phyloP scores from a whole-genome alignment of 495 filamentous ascomycete species.

The Trichoderma orchidacearum region DNA sequence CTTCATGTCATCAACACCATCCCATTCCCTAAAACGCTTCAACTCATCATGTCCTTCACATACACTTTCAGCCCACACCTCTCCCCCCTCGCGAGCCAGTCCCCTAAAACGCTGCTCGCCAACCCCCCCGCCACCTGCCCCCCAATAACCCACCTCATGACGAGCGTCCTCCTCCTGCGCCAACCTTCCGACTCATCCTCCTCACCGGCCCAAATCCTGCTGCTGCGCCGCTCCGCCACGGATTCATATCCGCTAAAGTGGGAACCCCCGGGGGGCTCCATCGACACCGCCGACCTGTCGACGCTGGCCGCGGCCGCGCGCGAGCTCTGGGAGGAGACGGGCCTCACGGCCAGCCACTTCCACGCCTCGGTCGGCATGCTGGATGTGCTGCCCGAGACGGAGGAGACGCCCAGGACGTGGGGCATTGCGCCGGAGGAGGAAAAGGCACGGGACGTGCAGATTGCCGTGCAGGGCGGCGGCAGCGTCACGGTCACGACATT shows the following conservation, averaged over 20 bases:
- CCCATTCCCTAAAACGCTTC: too few species aligned
- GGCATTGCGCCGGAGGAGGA: not conserved
- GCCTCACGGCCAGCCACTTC: constrained; percentile 14
- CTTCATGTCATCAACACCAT: not conserved
- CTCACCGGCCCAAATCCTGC: not conserved
- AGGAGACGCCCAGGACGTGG: constrained; percentile 2
- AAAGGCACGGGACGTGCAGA: not conserved
- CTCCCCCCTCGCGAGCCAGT: not conserved
- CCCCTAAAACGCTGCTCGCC: not conserved
- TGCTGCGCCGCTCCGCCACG: not conserved
- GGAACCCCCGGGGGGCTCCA: constrained; percentile 29
- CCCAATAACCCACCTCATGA: not conserved
- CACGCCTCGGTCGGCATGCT: constrained; percentile 9
- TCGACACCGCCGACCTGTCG: constrained; percentile 23
- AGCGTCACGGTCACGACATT: constrained; percentile 10
- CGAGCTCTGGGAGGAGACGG: constrained; percentile 31
- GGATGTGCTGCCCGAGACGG: not conserved
- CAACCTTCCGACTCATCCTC: not conserved
- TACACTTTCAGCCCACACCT: not conserved
- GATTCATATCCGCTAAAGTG: constrained; percentile 7
- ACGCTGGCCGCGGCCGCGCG: constrained; percentile 23
- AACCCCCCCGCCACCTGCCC: not conserved
- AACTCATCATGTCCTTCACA: not conserved
- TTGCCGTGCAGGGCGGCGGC: constrained; percentile 5
- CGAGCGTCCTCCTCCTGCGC: not conserved